Evolutionary conservation across 1,284 basidiomycete species (phyloP).

Genomic region (Lentinula novae-zelandiae): DNA sequence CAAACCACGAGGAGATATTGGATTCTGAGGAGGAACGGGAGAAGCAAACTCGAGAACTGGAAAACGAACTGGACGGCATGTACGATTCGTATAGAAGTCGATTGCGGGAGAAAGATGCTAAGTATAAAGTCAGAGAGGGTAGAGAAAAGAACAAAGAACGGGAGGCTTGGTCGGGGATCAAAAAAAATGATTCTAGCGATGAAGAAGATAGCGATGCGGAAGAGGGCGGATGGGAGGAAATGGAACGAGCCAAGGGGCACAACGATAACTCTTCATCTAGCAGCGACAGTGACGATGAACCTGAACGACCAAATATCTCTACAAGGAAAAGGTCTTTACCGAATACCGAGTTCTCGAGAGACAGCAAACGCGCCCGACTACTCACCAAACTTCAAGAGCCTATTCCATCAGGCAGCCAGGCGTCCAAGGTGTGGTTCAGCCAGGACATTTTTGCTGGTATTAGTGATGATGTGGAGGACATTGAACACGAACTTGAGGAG

Average conservation of each 20-base stretch:
- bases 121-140: constrained; percentile 85
- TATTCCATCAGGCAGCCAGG: constrained; percentile 37
- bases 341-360: constrained; percentile 29
- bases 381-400: constrained; percentile 36
- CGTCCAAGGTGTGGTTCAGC: constrained; percentile 87
- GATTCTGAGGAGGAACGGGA: constrained; percentile 74
- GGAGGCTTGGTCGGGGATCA: constrained; percentile 79
- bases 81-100: constrained; percentile 88
- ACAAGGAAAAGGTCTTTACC: constrained; percentile 38
- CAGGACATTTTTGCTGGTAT: constrained; percentile 89
- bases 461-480: constrained; percentile 44
- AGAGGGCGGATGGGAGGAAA: constrained; percentile 76
- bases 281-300: constrained; percentile 40
- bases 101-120: constrained; percentile 83
- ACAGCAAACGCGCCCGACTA: constrained; percentile 38
- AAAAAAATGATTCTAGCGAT: constrained; percentile 41
- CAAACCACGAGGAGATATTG: constrained; percentile 44
- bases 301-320: constrained; percentile 42
- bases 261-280: constrained; percentile 51
- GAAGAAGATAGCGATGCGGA: constrained; percentile 42
- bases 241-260: constrained; percentile 60
- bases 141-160: constrained; percentile 71
- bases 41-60: constrained; percentile 61
- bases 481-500: constrained; percentile 32
- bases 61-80: constrained; percentile 83